Evolutionary conservation across 805 yeast genomes (phyloP).

Genomic region (Candida silvatica): DNA sequence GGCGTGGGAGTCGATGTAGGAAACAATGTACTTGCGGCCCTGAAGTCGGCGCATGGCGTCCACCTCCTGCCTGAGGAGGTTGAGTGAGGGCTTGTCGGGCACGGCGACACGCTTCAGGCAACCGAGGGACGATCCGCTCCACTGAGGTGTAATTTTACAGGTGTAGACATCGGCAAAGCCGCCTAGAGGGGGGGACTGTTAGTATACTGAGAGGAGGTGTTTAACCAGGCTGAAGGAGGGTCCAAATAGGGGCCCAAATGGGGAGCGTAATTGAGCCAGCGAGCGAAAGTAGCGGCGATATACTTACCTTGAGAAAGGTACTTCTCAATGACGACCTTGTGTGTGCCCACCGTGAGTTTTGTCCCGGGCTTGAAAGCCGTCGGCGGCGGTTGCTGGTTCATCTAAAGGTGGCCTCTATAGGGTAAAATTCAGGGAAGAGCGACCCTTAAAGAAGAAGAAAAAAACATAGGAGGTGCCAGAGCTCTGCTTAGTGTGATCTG

Average conservation of each 20-base stretch:
- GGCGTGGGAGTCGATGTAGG: conserved; percentile 71
- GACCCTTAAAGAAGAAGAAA: too few species aligned
- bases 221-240: too few species aligned
- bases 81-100: conserved; percentile 59
- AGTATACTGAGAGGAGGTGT: neutral
- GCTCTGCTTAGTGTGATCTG: too few species aligned
- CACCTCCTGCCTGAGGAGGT: conserved; percentile 62
- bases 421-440: too few species aligned
- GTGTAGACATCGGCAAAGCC: conserved; percentile 78
- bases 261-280: too few species aligned
- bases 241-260: too few species aligned
- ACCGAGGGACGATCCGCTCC: conserved; percentile 35
- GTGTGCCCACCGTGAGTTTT: conserved; percentile 40
- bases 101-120: conserved; percentile 72
- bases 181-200: conserved; percentile 28
- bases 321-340: conserved; percentile 33
- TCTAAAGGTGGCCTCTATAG: too few species aligned
- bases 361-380: conserved; percentile 31
- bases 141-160: conserved; percentile 42
- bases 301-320: conserved; percentile 28
- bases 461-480: too few species aligned
- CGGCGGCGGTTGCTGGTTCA: conserved; percentile 14
- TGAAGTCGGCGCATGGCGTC: conserved; percentile 66
- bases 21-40: conserved; percentile 51
- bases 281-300: too few species aligned